Conservation (phyloP, 1,284 basidiomycete species). For the Ustilago lituana region DNA sequence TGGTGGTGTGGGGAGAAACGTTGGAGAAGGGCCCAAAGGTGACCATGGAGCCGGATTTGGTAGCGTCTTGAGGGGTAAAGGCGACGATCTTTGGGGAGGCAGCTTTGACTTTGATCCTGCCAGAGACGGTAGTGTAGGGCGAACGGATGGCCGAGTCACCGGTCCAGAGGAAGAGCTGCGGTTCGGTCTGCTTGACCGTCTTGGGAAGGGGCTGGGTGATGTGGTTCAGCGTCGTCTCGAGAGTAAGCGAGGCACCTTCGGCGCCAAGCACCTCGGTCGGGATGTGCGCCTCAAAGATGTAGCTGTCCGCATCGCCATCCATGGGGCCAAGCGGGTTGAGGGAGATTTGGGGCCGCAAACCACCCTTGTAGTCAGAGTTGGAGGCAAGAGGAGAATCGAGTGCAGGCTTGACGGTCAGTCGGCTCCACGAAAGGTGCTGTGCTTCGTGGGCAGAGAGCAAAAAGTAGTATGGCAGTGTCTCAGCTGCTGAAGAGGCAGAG, state of each 20-base stretch:
- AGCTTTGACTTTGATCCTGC: conserved; percentile 78
- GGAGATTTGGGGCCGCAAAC: conserved; percentile 18
- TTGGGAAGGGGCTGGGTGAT: conserved; percentile 79
- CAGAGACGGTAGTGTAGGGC: conserved; percentile 81
- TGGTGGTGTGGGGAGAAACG: conserved; percentile 71
- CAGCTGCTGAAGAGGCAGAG: conserved; percentile 31
- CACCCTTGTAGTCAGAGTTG: conserved; percentile 10
- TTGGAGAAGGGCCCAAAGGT: conserved; percentile 87
- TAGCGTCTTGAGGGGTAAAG: conserved; percentile 70
- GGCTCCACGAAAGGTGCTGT: conserved; percentile 31
- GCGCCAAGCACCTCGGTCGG: conserved; percentile 10
- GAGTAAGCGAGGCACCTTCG: conserved; percentile 15
- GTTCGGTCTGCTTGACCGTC: conserved; percentile 79
- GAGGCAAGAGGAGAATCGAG: conserved; percentile 22
- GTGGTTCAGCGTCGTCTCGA: conserved; percentile 77
- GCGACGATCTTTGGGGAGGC: conserved; percentile 38
- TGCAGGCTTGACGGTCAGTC: conserved; percentile 25
- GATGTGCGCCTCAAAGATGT: conserved; percentile 21
- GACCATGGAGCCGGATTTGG: conserved; percentile 81
- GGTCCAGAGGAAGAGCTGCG: conserved; percentile 81
- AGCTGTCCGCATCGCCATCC: conserved; percentile 9
- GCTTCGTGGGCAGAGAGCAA: conserved; percentile 39
- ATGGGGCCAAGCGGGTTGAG: conserved; percentile 9
- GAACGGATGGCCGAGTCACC: conserved; percentile 81
- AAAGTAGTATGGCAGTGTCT: conserved; percentile 43